Percentiles rank a stretch among this genome's conserved stretches.
These are phyloP conservation scores for Malassezia equina DNA, from an alignment of 1,284 basidiomycete genomes.

Conservation along the genomic window DNA sequence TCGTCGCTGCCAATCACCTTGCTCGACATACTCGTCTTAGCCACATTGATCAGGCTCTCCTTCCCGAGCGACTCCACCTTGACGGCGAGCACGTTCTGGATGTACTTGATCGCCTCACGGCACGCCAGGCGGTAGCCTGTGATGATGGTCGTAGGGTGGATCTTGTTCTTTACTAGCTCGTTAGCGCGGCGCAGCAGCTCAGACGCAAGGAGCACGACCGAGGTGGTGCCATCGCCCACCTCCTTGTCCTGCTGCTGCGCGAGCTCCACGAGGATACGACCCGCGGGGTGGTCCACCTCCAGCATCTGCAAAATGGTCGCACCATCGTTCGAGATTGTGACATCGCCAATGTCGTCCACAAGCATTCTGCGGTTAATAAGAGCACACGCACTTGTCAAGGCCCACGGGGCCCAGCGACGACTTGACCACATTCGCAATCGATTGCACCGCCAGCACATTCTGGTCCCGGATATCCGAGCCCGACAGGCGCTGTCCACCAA, in stretches of 20 bases:
- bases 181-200: constrained; percentile 91
- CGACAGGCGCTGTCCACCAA: constrained; percentile 84
- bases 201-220: constrained; percentile 92
- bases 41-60: constrained; percentile 87
- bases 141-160: constrained; percentile 98
- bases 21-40: constrained; percentile 97
- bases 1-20: constrained; percentile 98
- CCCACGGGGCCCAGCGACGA: constrained; percentile 86
- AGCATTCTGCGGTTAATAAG: constrained; percentile 55
- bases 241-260: constrained; percentile 99
- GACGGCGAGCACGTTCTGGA: constrained; percentile 92
- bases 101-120: constrained; percentile 92
- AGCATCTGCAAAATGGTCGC: constrained; percentile 90
- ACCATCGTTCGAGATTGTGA: constrained; percentile 98
- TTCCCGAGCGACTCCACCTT: constrained; percentile 85
- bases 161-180: constrained; percentile 94
- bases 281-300: constrained; percentile 83
- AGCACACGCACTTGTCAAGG: constrained; percentile 38
- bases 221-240: constrained; percentile 97
- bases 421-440: constrained; percentile 95
- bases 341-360: constrained; percentile 98
- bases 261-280: constrained; percentile 88
- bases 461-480: constrained; percentile 94
- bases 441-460: constrained; percentile 80
- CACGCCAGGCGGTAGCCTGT: constrained; percentile 95